Evolutionary conservation across 2,329 filamentous ascomycete genomes (phyloP).

Genomic region (Talaromyces amestolkiae): DNA sequence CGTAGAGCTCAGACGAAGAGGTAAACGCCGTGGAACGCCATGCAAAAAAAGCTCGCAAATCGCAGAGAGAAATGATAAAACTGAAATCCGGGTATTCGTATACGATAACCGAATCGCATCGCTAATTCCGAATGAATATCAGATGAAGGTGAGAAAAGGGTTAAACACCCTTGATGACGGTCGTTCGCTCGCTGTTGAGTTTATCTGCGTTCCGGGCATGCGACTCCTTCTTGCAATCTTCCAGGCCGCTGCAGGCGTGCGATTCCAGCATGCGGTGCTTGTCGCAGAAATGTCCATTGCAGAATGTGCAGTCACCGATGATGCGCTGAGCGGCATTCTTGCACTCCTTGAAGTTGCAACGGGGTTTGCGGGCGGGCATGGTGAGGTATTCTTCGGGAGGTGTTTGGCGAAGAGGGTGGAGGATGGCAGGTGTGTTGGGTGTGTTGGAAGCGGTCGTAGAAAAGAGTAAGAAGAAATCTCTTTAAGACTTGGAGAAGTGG

Average conservation of each 20-base stretch:
- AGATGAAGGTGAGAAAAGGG: background rate
- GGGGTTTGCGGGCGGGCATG: constrained; percentile 57
- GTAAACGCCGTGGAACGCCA: constrained; percentile 19
- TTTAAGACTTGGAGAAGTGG: background rate
- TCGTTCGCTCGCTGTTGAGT: constrained; percentile 86
- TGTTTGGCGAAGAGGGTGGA: background rate
- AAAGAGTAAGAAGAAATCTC: background rate
- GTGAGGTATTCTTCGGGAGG: constrained; percentile 21
- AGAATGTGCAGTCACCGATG: constrained; percentile 94
- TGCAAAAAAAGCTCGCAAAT: constrained; percentile 18
- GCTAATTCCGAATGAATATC: constrained; percentile 3
- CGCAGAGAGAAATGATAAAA: background rate
- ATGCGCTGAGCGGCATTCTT: constrained; percentile 84
- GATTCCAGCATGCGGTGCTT: constrained; percentile 92
- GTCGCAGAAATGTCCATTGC: constrained; percentile 87
- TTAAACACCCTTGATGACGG: constrained; percentile 88
- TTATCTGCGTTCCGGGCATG: constrained; percentile 92
- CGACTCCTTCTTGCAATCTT: constrained; percentile 97
- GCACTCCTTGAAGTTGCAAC: constrained; percentile 88
- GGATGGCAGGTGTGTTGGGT: too few relatives aligned
- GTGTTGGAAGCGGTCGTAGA: background rate
- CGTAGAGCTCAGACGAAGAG: background rate
- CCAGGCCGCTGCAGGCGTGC: constrained; percentile 87
- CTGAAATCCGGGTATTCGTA: constrained; percentile 1
- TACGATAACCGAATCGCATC: constrained; percentile 10